Conservation (phyloP, 768 basidiomycete species). For the Agaricus subrufescens region DNA sequence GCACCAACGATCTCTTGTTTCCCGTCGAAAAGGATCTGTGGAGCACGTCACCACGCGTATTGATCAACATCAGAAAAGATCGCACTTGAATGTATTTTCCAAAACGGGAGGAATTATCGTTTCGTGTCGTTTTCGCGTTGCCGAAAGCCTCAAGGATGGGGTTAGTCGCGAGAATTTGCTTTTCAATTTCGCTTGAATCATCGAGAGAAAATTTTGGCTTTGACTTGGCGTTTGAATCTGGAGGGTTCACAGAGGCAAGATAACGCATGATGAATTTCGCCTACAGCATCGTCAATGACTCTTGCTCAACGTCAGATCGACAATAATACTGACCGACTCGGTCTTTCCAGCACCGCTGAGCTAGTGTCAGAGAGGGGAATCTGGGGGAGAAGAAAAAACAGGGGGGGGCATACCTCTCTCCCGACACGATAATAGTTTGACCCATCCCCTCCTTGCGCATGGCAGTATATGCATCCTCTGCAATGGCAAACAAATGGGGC, state of each 20-base stretch:
- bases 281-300: conserved; percentile 28
- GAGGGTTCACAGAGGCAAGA: conserved; percentile 94
- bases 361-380: conserved; percentile 12
- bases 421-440: conserved; percentile 98
- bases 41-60: conserved; percentile 4
- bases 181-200: conserved; percentile 91
- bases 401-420: conserved; percentile 72
- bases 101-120: conserved; percentile 98
- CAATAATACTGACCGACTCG: conserved; percentile 65
- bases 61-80: conserved; percentile 6
- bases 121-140: conserved; percentile 98
- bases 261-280: conserved; percentile 99
- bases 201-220: conserved; percentile 74
- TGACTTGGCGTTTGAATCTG: conserved; percentile 51
- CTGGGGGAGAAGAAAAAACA: conserved; percentile 1
- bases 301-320: not conserved
- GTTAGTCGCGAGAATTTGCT: conserved; percentile 98
- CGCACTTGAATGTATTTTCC: conserved; percentile 98
- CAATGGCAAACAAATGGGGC: conserved; percentile 97
- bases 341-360: conserved; percentile 98
- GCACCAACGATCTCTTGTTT: conserved; percentile 97
- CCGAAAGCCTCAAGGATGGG: conserved; percentile 99
- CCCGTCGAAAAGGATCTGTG: conserved; percentile 92
- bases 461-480: conserved; percentile 97
- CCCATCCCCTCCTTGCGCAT: conserved; percentile 94